Evolutionary conservation across 2,329 filamentous ascomycete genomes (phyloP), one percentile per base, ranked within the genome.

Genomic region (Fonsecaea multimorphosa): DNA sequence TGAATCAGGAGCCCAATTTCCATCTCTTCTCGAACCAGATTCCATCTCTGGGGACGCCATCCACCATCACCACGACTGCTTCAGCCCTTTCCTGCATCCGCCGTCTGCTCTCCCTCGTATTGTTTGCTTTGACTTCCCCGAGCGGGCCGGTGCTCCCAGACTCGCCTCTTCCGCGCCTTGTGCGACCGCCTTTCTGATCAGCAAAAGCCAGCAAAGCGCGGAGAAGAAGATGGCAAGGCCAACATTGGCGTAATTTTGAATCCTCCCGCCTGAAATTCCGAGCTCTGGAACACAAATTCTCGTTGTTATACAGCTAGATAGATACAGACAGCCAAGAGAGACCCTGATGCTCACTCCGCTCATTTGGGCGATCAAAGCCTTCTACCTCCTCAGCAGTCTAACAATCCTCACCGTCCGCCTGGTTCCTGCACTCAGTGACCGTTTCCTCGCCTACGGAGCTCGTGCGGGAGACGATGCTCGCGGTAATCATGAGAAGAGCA

Each of bases 361-460:
- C 14, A 27, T 68, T 27, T 68, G 63, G 66, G 44, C 55, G 22
- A 61, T 68, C 36, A 61, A 65, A 61, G 52, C 63, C 52, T 72
- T 71, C 58, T 72, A 72, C 32, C 56, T 72, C 38, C 54, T 71
- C 46, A 68, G 67, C 60, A 56, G 59, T 34, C n/a, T 63, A 32
- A 72, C 81, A 76, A 78, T 86, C 36, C 73, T 88, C 60, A 74
- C 82, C 56, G 77, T 86, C 66, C 82, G 82, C 74, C 75, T 79
- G 68, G 76, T 85, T 49, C 82, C 84, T 64, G 74, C 80, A 51
- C 77, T 89, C 56, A 81, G 80, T 69, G 71, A 73, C 64, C 85
- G 86, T 59, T 88, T 89, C 74, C 79, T 89, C 58, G 77, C 81
- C 55, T 89, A 89, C 74, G 87, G 87, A 61, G 82, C 86, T 61